These are phyloP conservation scores for Mariannaea elegans DNA, from an alignment of 2,329 filamentous ascomycete species.

Conservation along the genomic window DNA sequence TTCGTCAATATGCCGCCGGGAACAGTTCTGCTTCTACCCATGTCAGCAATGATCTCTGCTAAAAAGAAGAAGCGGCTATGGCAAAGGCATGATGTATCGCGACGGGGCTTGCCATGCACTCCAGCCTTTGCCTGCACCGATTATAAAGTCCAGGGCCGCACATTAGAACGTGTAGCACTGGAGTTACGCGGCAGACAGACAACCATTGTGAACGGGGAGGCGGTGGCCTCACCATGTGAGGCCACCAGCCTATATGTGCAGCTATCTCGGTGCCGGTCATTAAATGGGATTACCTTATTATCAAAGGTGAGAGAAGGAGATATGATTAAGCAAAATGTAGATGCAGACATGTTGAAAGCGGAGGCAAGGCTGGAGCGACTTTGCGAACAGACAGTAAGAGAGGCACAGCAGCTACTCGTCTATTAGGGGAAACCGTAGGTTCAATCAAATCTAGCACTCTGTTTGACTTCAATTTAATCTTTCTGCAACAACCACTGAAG, in stretches of 20 bases:
- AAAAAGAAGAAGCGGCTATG: constrained; percentile 1
- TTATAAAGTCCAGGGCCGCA: constrained; percentile 10
- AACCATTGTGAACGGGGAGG: no score
- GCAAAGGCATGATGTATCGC: not conserved
- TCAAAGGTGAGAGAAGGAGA: no score
- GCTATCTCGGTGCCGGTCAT: not conserved
- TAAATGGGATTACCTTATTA: constrained; percentile 2
- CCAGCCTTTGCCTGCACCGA: constrained; percentile 3
- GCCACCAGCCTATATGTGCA: constrained; percentile 1
- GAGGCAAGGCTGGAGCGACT: no score
- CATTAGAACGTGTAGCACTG: not conserved
- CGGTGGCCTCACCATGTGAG: no score
- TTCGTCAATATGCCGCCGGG: not conserved
- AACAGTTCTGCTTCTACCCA: not conserved
- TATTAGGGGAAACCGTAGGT: no score
- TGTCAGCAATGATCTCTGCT: not conserved
- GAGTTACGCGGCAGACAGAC: not conserved
- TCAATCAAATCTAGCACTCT: no score
- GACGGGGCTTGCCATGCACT: not conserved
- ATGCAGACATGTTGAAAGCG: no score
- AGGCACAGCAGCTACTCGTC: no score
- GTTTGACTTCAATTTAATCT: no score
- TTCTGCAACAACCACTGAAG: no score
- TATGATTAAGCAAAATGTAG: no score
- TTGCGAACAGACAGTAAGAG: no score